Evolutionary conservation across 331 rosid species (phyloP), one percentile per base, ranked within the genome.

Genomic region (Pyrus hybrid): DNA sequence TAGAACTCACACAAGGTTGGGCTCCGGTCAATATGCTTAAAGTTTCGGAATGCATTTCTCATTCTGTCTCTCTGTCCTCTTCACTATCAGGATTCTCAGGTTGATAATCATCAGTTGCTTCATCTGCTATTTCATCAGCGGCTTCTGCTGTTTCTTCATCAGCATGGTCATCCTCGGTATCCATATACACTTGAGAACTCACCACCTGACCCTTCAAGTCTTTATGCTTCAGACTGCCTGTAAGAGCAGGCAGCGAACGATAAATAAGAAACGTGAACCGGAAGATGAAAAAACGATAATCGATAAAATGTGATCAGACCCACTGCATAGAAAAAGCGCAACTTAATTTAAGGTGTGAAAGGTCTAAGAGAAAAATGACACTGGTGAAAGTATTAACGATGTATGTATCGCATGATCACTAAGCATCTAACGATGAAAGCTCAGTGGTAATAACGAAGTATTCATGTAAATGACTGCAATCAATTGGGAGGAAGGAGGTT

Each of bases 171-270:
- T 56, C 68, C 20, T 68, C 71, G 6, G 66, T 58, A 23, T 79
- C 84, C 5, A n/a, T 32, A 72, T 83, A 83, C 35, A 74, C 79
- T 67, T 83, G 86, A 16, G 86, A 83, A 63, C 86, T 83, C 70
- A 83, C 86, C 16, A 75, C 81, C 66, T 83, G 73, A 51, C 86
- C 86, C 22, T 47, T 72, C 78, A 83, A 76, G 71, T 83, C 80
- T 79, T 83, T 83, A 67, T 83, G 86, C 72, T 83, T 83, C 62
- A 83, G 75, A 33, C 71, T 83, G 54, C 86, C 86, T 83, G 72
- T 51, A 63, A 68, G 65, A 71, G 58, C 8, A 65, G 53, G 53
- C 56, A n/a, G 28, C 16, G 75, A 30, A 70, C 12, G 43, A 51
- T 64, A 32, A 53, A 35, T 7, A 49, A 11, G 16, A 69, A 12